Percentiles rank a stretch among this genome's conserved stretches.
Evolutionary conservation across 352 stramenopile species (phyloP).

Genomic region (Phytophthora citrophthora): DNA sequence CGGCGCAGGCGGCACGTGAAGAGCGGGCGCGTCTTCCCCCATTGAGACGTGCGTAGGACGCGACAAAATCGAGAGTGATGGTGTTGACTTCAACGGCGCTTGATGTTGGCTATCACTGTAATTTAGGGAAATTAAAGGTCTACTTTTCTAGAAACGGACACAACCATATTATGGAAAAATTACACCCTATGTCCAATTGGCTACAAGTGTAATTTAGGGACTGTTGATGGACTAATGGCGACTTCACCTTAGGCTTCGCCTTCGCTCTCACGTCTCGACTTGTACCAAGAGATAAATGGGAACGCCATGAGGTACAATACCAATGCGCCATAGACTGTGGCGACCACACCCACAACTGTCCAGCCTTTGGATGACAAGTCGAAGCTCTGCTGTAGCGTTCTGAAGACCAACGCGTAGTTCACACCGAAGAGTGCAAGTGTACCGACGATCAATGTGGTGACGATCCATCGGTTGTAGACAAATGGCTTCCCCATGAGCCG

Average conservation of each 20-base stretch:
- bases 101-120: slow-evolving; percentile 13
- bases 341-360: slow-evolving; percentile 10
- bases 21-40: slow-evolving; percentile 27
- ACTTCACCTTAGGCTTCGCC: neutral
- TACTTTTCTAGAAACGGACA: slow-evolving; percentile 2
- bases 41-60: slow-evolving; percentile 12
- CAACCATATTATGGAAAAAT: no score
- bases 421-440: slow-evolving; percentile 58
- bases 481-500: slow-evolving; percentile 66
- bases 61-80: slow-evolving; percentile 29
- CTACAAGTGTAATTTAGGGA: neutral
- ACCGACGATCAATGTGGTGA: slow-evolving; percentile 40
- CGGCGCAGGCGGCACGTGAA: slow-evolving; percentile 30
- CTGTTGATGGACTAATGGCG: slow-evolving; percentile 10
- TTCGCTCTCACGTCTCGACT: neutral
- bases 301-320: slow-evolving; percentile 31
- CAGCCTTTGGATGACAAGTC: slow-evolving; percentile 27
- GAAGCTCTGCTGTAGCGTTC: slow-evolving; percentile 46
- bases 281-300: slow-evolving; percentile 25
- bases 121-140: slow-evolving; percentile 4
- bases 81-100: slow-evolving; percentile 26
- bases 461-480: slow-evolving; percentile 32
- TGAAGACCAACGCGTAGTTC: slow-evolving; percentile 72
- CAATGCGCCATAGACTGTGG: slow-evolving; percentile 22
- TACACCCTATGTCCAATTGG: no score